Conservation (phyloP, 169 alveolate species). For the Theileria parva region DNA sequence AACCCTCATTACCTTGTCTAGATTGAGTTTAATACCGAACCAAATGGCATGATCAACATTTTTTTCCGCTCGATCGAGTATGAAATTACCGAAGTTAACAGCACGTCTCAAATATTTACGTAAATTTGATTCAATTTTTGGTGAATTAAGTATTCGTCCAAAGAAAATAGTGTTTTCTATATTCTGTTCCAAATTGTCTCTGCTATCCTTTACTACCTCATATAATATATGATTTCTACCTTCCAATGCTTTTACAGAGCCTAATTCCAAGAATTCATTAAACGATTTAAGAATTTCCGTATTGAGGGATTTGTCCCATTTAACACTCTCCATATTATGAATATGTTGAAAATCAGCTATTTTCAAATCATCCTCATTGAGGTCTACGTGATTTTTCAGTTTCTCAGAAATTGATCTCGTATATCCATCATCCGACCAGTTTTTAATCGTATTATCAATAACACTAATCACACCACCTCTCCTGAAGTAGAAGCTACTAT, state of each 20-base stretch:
- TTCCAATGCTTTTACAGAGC: constrained; percentile 50
- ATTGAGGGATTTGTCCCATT: constrained; percentile 76
- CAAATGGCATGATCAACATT: constrained; percentile 78
- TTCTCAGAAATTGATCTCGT: constrained; percentile 46
- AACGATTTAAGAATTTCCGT: constrained; percentile 61
- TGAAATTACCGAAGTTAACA: constrained; percentile 64
- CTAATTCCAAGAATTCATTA: constrained; percentile 65
- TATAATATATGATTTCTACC: constrained; percentile 28
- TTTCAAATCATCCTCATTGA: constrained; percentile 48
- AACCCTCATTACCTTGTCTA: constrained; percentile 61
- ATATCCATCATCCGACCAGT: constrained; percentile 68
- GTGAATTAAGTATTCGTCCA: constrained; percentile 72
- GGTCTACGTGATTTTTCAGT: constrained; percentile 49
- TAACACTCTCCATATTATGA: constrained; percentile 65
- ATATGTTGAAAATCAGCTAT: constrained; percentile 56
- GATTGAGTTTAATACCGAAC: constrained; percentile 75
- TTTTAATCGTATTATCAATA: constrained; percentile 38
- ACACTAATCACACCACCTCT: constrained; percentile 48
- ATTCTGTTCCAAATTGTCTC: constrained; percentile 70
- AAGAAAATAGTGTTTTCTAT: constrained; percentile 71
- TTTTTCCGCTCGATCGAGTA: constrained; percentile 62
- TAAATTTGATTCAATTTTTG: constrained; percentile 66
- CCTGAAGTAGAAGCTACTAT: constrained; percentile 4
- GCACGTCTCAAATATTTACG: constrained; percentile 55
- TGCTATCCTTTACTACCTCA: constrained; percentile 72